phyloP scores from a whole-genome alignment of 1,139 yeast species.

The Spathaspora sp. region DNA sequence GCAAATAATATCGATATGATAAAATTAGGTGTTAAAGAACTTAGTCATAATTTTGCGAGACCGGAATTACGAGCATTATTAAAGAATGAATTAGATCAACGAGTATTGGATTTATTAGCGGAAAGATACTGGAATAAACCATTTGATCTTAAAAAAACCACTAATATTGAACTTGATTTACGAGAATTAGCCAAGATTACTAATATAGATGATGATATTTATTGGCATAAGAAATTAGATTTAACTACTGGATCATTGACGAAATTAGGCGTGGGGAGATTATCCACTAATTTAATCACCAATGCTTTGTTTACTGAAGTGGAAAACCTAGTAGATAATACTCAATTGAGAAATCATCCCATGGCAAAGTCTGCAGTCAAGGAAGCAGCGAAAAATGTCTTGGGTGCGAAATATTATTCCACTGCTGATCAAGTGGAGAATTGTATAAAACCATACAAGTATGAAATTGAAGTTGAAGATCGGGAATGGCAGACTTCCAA shows the following conservation, averaged over 20 bases:
- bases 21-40: slow-evolving; percentile 83
- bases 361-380: slow-evolving; percentile 77
- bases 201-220: slow-evolving; percentile 64
- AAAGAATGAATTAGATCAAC: slow-evolving; percentile 85
- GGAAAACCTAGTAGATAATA: slow-evolving; percentile 65
- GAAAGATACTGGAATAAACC: slow-evolving; percentile 90
- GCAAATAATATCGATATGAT: slow-evolving; percentile 89
- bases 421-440: slow-evolving; percentile 99
- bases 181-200: slow-evolving; percentile 48
- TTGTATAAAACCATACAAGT: slow-evolving; percentile 95
- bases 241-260: slow-evolving; percentile 81
- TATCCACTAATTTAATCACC: slow-evolving; percentile 80
- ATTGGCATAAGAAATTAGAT: slow-evolving; percentile 89
- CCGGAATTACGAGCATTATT: slow-evolving; percentile 77
- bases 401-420: slow-evolving; percentile 76
- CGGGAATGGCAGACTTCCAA: slow-evolving; percentile 87
- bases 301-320: slow-evolving; percentile 78
- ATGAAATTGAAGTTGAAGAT: slow-evolving; percentile 94
- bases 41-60: slow-evolving; percentile 80
- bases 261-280: slow-evolving; percentile 88
- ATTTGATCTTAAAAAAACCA: slow-evolving; percentile 19
- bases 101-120: slow-evolving; percentile 81
- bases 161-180: slow-evolving; percentile 47
- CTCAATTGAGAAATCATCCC: slow-evolving; percentile 82
- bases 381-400: slow-evolving; percentile 81